Evolutionary conservation across 768 basidiomycete species (phyloP), one percentile per base, ranked within the genome.

Genomic region (Boletus bicolor): DNA sequence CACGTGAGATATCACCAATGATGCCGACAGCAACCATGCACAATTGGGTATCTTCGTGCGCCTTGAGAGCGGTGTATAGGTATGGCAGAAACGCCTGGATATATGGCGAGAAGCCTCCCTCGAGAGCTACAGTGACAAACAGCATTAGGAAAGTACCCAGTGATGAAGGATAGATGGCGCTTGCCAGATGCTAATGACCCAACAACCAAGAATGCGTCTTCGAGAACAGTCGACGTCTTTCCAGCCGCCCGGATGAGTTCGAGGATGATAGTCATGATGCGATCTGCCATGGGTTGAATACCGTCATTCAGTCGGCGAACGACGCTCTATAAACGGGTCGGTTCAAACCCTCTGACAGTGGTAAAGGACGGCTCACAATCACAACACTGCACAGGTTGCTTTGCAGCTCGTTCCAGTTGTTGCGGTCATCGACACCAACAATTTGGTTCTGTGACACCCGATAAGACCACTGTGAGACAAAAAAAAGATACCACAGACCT

Each of bases 361-460:
- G 21, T 44, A 48, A 12, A 30, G 7, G 7, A 41, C 7, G 41
- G 76, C 90, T 68, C 67, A 93, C 92, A 52, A 92, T 89, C 51
- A 91, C 79, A 45, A 97, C 90, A 61, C 88, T 86, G 71, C 94
- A 97, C 63, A 98, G 81, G 75, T 96, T 97, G 74, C 92, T 88
- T 71, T 97, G 95, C 26, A 99, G 79, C 70, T 99, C 96, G 67
- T 97, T 97, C 94, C 96, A 97, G 76, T 97, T 99, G 73, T 94
- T 95, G 59, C 92, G 86, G 68, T 99, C 97, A 72, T 99, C 97
- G 17, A 86, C 79, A 43, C 97, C 97, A 38, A 99, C 78, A 54
- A 98, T 89, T 75, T 98, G 95, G 71, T 90, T 92, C 85, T 95
- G 64, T 14, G 37, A 58, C 24, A 48, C 17, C 8, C 34, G 41